These are phyloP conservation scores for Boletus mariae DNA, from an alignment of 1,284 basidiomycete species.

Conservation along the genomic window DNA sequence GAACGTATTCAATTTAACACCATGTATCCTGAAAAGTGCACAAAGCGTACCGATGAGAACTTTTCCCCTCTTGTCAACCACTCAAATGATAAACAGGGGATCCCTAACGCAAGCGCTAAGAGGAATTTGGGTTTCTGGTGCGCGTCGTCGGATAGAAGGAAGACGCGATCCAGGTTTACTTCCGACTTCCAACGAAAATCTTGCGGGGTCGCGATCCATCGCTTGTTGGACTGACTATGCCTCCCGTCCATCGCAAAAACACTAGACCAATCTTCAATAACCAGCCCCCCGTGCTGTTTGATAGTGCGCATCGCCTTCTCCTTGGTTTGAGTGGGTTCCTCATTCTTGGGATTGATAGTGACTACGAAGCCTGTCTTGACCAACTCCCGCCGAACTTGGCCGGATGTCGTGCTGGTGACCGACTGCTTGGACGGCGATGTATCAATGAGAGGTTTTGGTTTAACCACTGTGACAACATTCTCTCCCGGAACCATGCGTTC, in stretches of 20 bases:
- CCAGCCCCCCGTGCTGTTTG: conserved; percentile 51
- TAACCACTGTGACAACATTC: conserved; percentile 40
- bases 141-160: conserved; percentile 63
- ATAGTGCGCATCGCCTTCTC: conserved; percentile 45
- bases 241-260: conserved; percentile 60
- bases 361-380: conserved; percentile 48
- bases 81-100: conserved; percentile 71
- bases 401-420: conserved; percentile 29
- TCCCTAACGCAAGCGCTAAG: conserved; percentile 77
- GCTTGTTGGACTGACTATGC: conserved; percentile 40
- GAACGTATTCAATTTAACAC: conserved; percentile 5
- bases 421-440: conserved; percentile 45
- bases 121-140: conserved; percentile 77
- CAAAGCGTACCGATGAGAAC: conserved; percentile 25
- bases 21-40: neutral
- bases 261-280: conserved; percentile 64
- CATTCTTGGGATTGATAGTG: conserved; percentile 40
- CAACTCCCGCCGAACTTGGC: conserved; percentile 38
- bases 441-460: conserved; percentile 28
- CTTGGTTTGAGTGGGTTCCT: conserved; percentile 29
- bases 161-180: conserved; percentile 50
- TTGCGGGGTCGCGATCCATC: conserved; percentile 48
- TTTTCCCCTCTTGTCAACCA: conserved; percentile 50
- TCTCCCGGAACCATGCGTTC: conserved; percentile 44
- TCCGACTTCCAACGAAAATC: conserved; percentile 47